A percentile compares a stretch with the other conserved stretches of the same genome.
Evolutionary conservation across 495 filamentous ascomycete species (phyloP).

Genomic region (Daldinia concentrica): DNA sequence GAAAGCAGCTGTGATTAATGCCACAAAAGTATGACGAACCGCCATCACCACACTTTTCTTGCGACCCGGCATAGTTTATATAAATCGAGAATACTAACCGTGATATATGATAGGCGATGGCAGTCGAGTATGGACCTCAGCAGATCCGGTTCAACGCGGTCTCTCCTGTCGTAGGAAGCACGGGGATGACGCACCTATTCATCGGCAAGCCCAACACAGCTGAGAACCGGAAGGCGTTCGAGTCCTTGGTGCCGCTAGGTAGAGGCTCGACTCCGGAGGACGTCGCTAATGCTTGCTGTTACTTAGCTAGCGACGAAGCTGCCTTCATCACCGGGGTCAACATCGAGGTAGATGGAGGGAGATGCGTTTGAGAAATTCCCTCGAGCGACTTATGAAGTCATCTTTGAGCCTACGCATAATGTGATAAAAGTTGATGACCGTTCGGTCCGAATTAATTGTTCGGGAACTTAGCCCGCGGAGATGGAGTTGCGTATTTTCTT

Average conservation of each 20-base stretch:
- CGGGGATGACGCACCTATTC: slow-evolving; percentile 72
- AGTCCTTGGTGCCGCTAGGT: slow-evolving; percentile 72
- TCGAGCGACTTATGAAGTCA: neutral
- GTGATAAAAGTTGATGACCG: slow-evolving; percentile 1
- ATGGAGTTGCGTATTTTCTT: slow-evolving; percentile 12
- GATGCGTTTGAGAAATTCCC: slow-evolving; percentile 46
- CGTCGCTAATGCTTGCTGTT: slow-evolving; percentile 72
- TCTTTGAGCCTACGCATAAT: neutral
- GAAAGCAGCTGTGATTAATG: slow-evolving; percentile 73
- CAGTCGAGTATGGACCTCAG: slow-evolving; percentile 71
- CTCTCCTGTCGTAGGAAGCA: slow-evolving; percentile 68
- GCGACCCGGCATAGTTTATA: neutral
- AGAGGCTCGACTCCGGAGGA: slow-evolving; percentile 70
- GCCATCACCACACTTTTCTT: neutral
- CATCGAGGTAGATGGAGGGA: slow-evolving; percentile 67
- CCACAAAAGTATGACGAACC: slow-evolving; percentile 48
- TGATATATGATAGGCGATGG: slow-evolving; percentile 60
- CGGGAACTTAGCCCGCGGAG: slow-evolving; percentile 1
- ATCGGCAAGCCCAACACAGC: slow-evolving; percentile 72
- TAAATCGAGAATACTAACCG: slow-evolving; percentile 7
- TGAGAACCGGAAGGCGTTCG: slow-evolving; percentile 74
- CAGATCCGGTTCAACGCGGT: slow-evolving; percentile 73
- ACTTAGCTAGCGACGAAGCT: slow-evolving; percentile 72
- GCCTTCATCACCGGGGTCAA: slow-evolving; percentile 75
- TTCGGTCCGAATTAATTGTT: slow-evolving; percentile 21